Evolutionary conservation across 805 yeast species (phyloP), one percentile per base, ranked within the genome.

Genomic region (Metschnikowia drakensbergensis): DNA sequence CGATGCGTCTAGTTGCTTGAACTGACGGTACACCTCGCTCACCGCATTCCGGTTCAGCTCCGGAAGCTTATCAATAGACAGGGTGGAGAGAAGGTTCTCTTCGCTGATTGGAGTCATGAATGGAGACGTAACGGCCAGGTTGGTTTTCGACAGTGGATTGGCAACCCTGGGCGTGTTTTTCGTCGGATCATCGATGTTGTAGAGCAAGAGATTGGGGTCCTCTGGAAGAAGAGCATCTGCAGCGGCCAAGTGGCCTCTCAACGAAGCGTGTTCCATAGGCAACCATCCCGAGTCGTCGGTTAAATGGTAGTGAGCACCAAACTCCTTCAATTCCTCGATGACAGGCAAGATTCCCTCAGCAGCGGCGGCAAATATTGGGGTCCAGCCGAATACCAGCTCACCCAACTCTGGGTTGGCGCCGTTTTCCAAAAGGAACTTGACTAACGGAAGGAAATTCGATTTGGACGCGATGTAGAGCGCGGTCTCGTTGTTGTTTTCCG

Each of bases 221-320:
- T 57, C 49, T 1, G 87, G 87, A 29, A 74, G 74, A 47, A 92
- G 69, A 59, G 80, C 57, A 45, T 80, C 80, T 1, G 94, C 84
- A 33, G 88, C 79, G 2, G 71, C 75, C 49, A 91, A 68, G 63
- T 90, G 96, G 4, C 98, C 98, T 58, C 97, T 77, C 40, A 92
- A 71, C 42, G 88, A 84, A 0, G 97, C 97, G 65, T 92, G 98
- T 60, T 92, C 98, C 83, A 89, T 83, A n/a, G 98, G 96, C 17
- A 89, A 81, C 98, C 98, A 92, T 0, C 97, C 97, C 45, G 94
- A 84, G 40, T 81, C 84, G 68, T 92, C 98, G 13, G 78, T 74
- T 27, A 72, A 66, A 38, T 79, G 76, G 49, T 69, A 79, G 6
- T 73, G 68, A 4, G 89, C 86, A 22, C 81, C 82, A 37, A 74